Percentiles rank a stretch among this genome's conserved stretches.
These are phyloP conservation scores for Buddleja alternifolia DNA, from an alignment of 257 asterid species.

Conservation along the genomic window DNA sequence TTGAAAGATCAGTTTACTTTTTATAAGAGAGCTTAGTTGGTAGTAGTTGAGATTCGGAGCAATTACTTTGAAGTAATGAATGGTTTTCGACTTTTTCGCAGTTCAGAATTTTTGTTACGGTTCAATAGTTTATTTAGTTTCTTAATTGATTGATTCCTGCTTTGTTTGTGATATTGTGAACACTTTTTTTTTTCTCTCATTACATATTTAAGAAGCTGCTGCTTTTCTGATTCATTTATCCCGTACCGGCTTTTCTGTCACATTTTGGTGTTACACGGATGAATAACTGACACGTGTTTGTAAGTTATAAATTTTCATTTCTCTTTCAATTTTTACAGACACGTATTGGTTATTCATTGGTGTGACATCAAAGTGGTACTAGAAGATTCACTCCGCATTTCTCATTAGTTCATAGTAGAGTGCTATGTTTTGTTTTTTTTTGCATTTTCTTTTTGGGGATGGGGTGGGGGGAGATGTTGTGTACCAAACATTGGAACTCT, in stretches of 20 bases:
- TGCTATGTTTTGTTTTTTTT: background rate
- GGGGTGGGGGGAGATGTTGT: background rate
- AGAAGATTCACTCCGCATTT: too few relatives aligned
- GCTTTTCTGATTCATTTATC: slow-evolving; percentile 3
- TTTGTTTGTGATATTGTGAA: background rate
- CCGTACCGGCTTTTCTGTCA: too few relatives aligned
- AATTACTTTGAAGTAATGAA: background rate
- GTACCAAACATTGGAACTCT: background rate
- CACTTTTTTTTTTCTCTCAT: background rate
- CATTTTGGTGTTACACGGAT: too few relatives aligned
- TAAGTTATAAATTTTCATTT: too few relatives aligned
- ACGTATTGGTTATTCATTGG: too few relatives aligned
- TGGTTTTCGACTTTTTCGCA: background rate
- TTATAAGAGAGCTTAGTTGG: background rate
- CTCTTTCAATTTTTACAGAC: too few relatives aligned
- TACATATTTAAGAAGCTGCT: slow-evolving; percentile 2
- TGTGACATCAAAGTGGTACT: too few relatives aligned
- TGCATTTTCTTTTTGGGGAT: background rate
- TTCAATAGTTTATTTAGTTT: background rate
- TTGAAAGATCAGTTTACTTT: slow-evolving; percentile 1
- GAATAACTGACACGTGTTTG: too few relatives aligned
- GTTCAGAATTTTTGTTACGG: background rate
- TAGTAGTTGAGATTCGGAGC: background rate
- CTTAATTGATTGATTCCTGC: background rate
- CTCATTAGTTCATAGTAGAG: slow-evolving; percentile 1